Conservation (phyloP, 2,329 filamentous ascomycete species). For the Paraphoma chrysanthemicola region DNA sequence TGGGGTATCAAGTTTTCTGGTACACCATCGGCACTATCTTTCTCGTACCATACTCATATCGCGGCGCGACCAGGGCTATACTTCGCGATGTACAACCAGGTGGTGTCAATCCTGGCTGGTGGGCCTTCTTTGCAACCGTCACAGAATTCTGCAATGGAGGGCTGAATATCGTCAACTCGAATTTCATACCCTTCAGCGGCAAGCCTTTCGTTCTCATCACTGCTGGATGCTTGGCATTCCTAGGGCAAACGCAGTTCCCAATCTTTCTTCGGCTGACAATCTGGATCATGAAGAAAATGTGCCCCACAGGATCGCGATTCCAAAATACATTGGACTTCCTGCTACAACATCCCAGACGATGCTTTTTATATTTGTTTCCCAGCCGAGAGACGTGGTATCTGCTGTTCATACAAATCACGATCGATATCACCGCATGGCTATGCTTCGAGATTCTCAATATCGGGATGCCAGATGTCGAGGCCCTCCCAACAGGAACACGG, state of each 20-base stretch:
- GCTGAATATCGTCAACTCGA: constrained; percentile 63
- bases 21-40: constrained; percentile 55
- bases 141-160: constrained; percentile 63
- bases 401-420: constrained; percentile 64
- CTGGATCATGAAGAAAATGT: constrained; percentile 61
- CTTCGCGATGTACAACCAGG: constrained; percentile 48
- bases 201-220: constrained; percentile 55
- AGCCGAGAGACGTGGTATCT: constrained; percentile 71
- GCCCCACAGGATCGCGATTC: constrained; percentile 48
- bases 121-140: constrained; percentile 52
- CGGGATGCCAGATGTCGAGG: constrained; percentile 63
- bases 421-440: constrained; percentile 70
- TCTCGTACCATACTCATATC: constrained; percentile 55
- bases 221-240: constrained; percentile 58
- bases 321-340: constrained; percentile 62
- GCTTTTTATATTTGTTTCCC: constrained; percentile 71
- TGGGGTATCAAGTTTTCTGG: constrained; percentile 46
- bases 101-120: constrained; percentile 40
- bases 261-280: constrained; percentile 65
- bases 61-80: constrained; percentile 49
- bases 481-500: constrained; percentile 60
- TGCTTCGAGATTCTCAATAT: constrained; percentile 72
- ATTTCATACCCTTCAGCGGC: constrained; percentile 66
- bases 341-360: constrained; percentile 68
- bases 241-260: constrained; percentile 65